phyloP scores from a whole-genome alignment of 495 filamentous ascomycete species.

The Podospora pseudocomata region DNA sequence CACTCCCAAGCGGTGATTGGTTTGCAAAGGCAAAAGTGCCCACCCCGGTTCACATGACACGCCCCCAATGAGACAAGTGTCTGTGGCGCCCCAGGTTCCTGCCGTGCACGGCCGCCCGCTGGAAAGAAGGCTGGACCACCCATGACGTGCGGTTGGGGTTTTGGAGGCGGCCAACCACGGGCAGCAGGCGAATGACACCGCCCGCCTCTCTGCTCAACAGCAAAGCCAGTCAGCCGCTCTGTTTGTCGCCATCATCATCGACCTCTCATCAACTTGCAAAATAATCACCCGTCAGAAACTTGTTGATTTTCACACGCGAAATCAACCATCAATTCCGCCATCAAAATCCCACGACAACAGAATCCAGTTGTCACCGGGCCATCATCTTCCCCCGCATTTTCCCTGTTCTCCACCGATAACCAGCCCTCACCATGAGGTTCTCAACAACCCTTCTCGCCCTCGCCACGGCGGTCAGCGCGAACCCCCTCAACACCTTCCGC shows the following conservation, averaged over 20 bases:
- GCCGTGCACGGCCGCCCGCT: slow-evolving; percentile 1
- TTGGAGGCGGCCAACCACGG: slow-evolving; percentile 11
- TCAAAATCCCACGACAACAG: not conserved
- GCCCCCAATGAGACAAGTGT: slow-evolving; percentile 12
- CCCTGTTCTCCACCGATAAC: slow-evolving; percentile 10
- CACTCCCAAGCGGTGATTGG: slow-evolving; percentile 9
- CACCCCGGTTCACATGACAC: slow-evolving; percentile 22
- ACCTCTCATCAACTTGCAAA: not conserved
- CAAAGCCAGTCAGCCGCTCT: not conserved
- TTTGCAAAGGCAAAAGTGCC: not conserved
- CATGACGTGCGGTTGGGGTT: slow-evolving; percentile 23
- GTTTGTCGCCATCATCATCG: slow-evolving; percentile 6
- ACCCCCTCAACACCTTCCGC: slow-evolving; percentile 41
- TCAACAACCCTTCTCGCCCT: slow-evolving; percentile 40
- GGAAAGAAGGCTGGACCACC: not conserved
- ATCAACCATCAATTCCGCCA: not conserved
- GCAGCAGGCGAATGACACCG: slow-evolving; percentile 6
- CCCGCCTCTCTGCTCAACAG: not conserved
- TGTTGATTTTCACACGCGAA: not conserved
- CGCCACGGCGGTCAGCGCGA: slow-evolving; percentile 38
- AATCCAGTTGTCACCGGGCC: not conserved
- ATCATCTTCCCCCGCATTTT: slow-evolving; percentile 9
- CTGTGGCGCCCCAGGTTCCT: slow-evolving; percentile 6
- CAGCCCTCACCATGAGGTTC: slow-evolving; percentile 38
- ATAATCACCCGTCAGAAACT: not conserved